Evolutionary conservation across 2,329 filamentous ascomycete genomes (phyloP).

Genomic region (Ophioceras dolichostomum): DNA sequence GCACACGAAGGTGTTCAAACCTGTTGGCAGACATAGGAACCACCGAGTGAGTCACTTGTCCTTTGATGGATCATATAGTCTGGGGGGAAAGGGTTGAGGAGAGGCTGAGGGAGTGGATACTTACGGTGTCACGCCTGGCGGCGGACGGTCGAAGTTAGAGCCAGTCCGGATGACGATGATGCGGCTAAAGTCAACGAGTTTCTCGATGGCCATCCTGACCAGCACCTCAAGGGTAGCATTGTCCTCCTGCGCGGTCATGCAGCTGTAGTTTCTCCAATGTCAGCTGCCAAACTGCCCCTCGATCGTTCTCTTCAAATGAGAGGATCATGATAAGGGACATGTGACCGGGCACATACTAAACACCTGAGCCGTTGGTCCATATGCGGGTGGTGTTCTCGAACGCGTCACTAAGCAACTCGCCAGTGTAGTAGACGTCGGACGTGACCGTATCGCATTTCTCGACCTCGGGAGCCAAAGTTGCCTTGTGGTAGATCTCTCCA

Average conservation of each 20-base stretch:
- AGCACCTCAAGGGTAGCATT: conserved; percentile 57
- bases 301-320: no score
- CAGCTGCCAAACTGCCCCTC: no score
- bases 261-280: no score
- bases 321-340: no score
- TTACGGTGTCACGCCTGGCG: conserved; percentile 39
- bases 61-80: no score
- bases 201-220: conserved; percentile 42
- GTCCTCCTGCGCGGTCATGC: conserved; percentile 62
- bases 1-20: conserved; percentile 42
- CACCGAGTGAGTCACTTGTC: no score
- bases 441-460: conserved; percentile 56
- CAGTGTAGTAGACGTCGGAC: conserved; percentile 61
- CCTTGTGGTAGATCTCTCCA: conserved; percentile 25
- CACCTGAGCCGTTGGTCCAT: conserved; percentile 55
- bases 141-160: conserved; percentile 62
- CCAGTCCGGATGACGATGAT: conserved; percentile 56
- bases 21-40: no score
- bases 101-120: neutral
- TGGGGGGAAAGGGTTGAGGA: no score
- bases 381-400: conserved; percentile 53
- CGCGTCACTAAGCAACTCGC: conserved; percentile 43
- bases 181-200: conserved; percentile 51
- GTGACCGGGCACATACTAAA: conserved; percentile 26
- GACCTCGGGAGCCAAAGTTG: conserved; percentile 36